Conservation (phyloP, 495 filamentous ascomycete genomes). For the Viridothelium virens region DNA sequence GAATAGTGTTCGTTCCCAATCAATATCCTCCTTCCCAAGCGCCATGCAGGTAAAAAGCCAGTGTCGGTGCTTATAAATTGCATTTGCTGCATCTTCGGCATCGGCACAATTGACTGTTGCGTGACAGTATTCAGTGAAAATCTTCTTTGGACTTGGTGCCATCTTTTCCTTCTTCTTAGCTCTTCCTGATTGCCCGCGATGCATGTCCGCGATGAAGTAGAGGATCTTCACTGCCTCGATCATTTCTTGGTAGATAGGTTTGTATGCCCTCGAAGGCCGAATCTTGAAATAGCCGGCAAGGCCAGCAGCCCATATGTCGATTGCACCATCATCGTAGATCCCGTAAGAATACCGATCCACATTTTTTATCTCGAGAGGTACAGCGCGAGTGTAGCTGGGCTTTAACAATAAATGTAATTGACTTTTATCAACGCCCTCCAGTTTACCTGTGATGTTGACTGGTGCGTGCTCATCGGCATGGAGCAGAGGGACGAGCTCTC, state of each 20-base stretch:
- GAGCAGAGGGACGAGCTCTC: slow-evolving; percentile 47
- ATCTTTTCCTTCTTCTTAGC: slow-evolving; percentile 22
- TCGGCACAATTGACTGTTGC: slow-evolving; percentile 24
- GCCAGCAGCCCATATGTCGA: slow-evolving; percentile 68
- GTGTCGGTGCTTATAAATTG: slow-evolving; percentile 46
- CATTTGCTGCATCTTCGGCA: slow-evolving; percentile 43
- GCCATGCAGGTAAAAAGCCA: slow-evolving; percentile 55
- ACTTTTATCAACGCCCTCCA: slow-evolving; percentile 7
- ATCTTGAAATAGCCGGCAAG: slow-evolving; percentile 74
- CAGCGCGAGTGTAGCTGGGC: slow-evolving; percentile 23
- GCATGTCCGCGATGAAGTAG: slow-evolving; percentile 56
- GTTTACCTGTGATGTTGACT: slow-evolving; percentile 46
- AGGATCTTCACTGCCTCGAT: slow-evolving; percentile 61
- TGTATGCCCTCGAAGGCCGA: slow-evolving; percentile 53
- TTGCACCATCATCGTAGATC: slow-evolving; percentile 50
- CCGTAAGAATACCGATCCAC: slow-evolving; percentile 64
- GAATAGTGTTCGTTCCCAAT: slow-evolving; percentile 49
- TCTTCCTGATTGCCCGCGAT: slow-evolving; percentile 21
- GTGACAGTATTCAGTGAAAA: slow-evolving; percentile 32
- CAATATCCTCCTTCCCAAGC: slow-evolving; percentile 45
- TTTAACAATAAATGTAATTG: slow-evolving; percentile 14
- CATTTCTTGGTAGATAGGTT: slow-evolving; percentile 55
- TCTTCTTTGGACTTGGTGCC: slow-evolving; percentile 23
- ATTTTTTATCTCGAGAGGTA: slow-evolving; percentile 54
- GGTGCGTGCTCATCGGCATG: slow-evolving; percentile 46